These are phyloP conservation scores for Zancudomyces culisetae DNA, from an alignment of 371 early-diverging fungal species.

Conservation along the genomic window DNA sequence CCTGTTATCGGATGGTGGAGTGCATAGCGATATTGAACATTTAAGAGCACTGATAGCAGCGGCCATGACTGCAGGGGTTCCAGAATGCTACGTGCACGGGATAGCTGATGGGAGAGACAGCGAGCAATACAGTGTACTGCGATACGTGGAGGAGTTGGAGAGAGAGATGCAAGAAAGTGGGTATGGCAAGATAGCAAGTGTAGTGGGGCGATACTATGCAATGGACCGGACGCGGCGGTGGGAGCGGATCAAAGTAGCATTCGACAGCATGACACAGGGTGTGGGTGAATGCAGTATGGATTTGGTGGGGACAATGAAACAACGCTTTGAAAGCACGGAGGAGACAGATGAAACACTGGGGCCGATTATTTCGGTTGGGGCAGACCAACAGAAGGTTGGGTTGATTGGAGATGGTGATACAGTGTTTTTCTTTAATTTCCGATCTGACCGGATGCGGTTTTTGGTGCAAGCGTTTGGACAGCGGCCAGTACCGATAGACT, in stretches of 20 bases:
- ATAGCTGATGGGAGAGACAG: conserved; percentile 99
- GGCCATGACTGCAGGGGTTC: conserved; percentile 69
- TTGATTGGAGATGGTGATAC: conserved; percentile 59
- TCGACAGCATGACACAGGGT: conserved; percentile 71
- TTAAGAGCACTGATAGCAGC: conserved; percentile 61
- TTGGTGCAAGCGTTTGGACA: conserved; percentile 77
- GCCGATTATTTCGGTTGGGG: conserved; percentile 72
- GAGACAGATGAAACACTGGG: conserved; percentile 97
- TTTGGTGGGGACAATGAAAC: conserved; percentile 53
- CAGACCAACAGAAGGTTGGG: too few species aligned
- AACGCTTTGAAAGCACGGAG: conserved; percentile 48
- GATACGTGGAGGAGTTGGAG: conserved; percentile 51
- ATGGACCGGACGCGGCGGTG: conserved; percentile 99
- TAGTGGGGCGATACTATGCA: conserved; percentile 96
- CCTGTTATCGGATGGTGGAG: conserved; percentile 98
- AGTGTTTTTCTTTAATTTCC: conserved; percentile 85
- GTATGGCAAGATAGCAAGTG: conserved; percentile 81
- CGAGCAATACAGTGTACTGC: conserved; percentile 71
- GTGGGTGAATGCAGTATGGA: conserved; percentile 52
- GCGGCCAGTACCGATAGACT: conserved; percentile 68
- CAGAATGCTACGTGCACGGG: conserved; percentile 85
- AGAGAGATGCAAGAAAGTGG: conserved; percentile 32
- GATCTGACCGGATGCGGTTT: conserved; percentile 98
- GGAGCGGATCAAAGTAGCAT: conserved; percentile 90
- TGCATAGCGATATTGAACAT: conserved; percentile 96